Percentiles rank a stretch among this genome's conserved stretches.
Evolutionary conservation across 306 rosid species (phyloP).

Genomic region (Spatholobus suberectus): DNA sequence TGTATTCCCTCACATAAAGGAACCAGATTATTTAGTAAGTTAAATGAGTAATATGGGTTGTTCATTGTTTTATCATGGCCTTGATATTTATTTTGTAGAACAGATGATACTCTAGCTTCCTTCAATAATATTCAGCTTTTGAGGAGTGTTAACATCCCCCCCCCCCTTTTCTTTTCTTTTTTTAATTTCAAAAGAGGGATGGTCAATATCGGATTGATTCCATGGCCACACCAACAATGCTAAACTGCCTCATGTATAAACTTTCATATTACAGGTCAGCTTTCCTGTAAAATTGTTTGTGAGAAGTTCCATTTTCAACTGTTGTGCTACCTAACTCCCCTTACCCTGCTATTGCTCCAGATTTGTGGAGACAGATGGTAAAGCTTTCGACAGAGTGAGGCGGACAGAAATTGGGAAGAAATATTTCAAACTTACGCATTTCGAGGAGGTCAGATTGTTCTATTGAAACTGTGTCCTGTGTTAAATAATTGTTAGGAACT

Average conservation of each 20-base stretch:
- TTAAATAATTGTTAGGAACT: not conserved
- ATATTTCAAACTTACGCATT: conserved; percentile 90
- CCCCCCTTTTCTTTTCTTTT: not conserved
- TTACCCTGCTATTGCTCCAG: conserved; percentile 54
- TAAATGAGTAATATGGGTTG: not conserved
- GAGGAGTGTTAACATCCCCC: conserved; percentile 29
- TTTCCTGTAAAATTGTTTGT: conserved; percentile 34
- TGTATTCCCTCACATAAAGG: conserved; percentile 97
- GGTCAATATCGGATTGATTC: conserved; percentile 97
- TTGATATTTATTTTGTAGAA: conserved; percentile 15
- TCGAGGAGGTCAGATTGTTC: conserved; percentile 83
- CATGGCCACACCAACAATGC: conserved; percentile 96
- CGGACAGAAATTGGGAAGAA: conserved; percentile 96
- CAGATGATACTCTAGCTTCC: not conserved
- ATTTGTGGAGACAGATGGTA: conserved; percentile 98
- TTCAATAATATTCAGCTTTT: not conserved
- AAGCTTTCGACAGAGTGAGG: conserved; percentile 92
- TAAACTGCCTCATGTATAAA: conserved; percentile 95
- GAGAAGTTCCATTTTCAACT: conserved; percentile 10
- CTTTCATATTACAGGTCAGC: conserved; percentile 96
- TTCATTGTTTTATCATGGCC: conserved; percentile 26
- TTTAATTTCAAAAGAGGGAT: conserved; percentile 69
- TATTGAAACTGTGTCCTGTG: conserved; percentile 6
- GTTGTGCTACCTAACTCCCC: conserved; percentile 10
- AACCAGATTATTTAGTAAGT: conserved; percentile 94